Base-by-base conservation (phyloP, 1,139 yeast species). In the Candida labiduridarum region DNA sequence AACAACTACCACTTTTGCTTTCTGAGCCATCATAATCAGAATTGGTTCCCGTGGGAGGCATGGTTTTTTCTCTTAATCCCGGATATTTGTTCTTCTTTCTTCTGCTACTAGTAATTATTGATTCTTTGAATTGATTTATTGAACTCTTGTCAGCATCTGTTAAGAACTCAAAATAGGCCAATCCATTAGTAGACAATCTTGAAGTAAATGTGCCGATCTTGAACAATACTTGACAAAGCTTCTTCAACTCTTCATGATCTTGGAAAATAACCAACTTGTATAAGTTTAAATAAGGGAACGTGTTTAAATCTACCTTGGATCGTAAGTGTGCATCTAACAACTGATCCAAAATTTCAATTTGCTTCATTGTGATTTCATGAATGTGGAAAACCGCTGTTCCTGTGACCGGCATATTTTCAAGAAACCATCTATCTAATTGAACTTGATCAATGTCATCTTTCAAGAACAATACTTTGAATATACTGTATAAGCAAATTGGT, bases 171-270 rank as follows among this genome's bases (percentile, higher is more conserved):
- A 61, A 46, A 29, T 57, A 57, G 6, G 63, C 55, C 34, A 63
- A 54, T 1, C 67, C 68, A 44, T 62, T 55, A 0, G 62, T 55
- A 1, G 67, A 56, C 18, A 56, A 44, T 40, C 51, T 59, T 4
- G 71, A 64, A 1, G 66, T 59, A 14, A 52, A 54, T 1, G 61
- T 57, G 2, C 68, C 68, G 16, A 67, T 56, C 15, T 49, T 46
- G 16, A 66, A 47, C 1, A 68, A 43, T 3, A 62, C 45, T 34
- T 60, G 59, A 46, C 64, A 60, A 2, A 65, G 46, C 6, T 52
- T 52, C 7, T 46, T 43, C 11, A 65, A 52, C 30, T 66, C 61
- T 2, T 40, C 19, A 1, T 53, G 15, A 45, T 65, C 64, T 6
- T 57, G 54, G 30, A 55, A 52, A 3, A 65, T 18, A 2, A 65